Evolutionary conservation across 352 stramenopile species (phyloP).

Genomic region (Globisporangium polare): DNA sequence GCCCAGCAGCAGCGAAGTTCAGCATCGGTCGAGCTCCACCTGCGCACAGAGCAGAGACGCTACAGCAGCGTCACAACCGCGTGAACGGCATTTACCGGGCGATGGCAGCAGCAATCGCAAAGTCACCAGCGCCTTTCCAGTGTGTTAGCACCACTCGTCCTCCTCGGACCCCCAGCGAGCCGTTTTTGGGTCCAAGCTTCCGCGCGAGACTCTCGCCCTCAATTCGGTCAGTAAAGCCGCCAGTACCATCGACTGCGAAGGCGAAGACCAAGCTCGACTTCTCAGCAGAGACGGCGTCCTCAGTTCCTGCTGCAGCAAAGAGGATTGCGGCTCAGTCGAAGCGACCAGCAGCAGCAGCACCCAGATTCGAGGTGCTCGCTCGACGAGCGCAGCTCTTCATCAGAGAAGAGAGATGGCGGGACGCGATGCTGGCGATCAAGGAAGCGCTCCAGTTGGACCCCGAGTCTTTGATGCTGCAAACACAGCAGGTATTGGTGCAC

Average conservation of each 20-base stretch:
- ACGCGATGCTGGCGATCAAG: not conserved
- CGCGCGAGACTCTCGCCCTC: not conserved
- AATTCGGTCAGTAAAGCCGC: not conserved
- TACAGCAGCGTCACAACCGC: not conserved
- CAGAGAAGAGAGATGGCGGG: not conserved
- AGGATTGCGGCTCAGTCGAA: not conserved
- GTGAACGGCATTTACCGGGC: not conserved
- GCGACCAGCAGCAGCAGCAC: not conserved
- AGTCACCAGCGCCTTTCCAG: not conserved
- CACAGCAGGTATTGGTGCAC: not conserved
- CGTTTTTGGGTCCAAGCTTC: conserved; percentile 6
- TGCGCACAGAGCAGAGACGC: not conserved
- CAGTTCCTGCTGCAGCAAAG: not conserved
- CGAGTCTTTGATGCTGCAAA: not conserved
- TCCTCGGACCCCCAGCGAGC: not conserved
- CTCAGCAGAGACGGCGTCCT: not conserved
- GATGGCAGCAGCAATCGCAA: not conserved
- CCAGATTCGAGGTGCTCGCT: not conserved
- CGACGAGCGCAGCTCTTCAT: not conserved
- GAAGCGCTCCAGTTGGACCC: conserved; percentile 1
- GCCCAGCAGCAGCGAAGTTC: not conserved
- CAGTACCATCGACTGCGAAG: not conserved
- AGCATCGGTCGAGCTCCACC: not conserved
- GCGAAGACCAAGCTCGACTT: conserved; percentile 1
- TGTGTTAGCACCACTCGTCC: not conserved